A percentile compares a stretch with the other conserved stretches of the same genome.
Evolutionary conservation across 139 green algal species (phyloP).

Genomic region (Volvox africanus): DNA sequence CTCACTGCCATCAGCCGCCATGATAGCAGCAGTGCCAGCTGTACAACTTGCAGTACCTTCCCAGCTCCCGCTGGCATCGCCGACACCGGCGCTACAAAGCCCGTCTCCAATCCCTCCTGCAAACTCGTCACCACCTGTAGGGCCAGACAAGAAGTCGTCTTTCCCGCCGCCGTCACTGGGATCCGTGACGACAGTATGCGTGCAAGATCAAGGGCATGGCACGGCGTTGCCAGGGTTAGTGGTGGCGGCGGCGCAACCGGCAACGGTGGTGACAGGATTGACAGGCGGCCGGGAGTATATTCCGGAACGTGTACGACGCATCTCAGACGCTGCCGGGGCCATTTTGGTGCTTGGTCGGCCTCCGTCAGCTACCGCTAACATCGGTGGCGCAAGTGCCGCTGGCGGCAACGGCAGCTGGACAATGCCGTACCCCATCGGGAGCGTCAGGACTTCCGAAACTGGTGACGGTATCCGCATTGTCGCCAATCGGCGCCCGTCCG

Average conservation of each 20-base stretch:
- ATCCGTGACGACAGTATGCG: no score
- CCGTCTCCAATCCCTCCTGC: neutral
- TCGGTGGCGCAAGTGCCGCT: neutral
- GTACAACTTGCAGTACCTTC: no score
- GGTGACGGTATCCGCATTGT: slow-evolving; percentile 34
- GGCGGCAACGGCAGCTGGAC: neutral
- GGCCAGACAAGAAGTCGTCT: neutral
- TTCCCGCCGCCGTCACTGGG: neutral
- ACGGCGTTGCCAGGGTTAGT: neutral
- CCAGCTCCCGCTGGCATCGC: neutral
- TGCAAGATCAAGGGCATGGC: neutral
- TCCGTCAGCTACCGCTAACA: neutral
- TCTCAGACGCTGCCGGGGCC: neutral
- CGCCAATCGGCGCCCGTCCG: neutral
- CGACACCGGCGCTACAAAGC: neutral
- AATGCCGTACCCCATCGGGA: slow-evolving; percentile 9
- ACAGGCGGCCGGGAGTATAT: neutral
- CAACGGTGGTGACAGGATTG: neutral
- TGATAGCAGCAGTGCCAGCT: no score
- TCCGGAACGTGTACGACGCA: neutral
- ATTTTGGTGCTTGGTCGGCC: neutral
- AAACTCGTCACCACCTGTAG: neutral
- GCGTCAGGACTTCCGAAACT: slow-evolving; percentile 9
- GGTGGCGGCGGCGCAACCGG: neutral
- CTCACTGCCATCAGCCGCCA: no score